phyloP scores from a whole-genome alignment of 495 filamentous ascomycete species.

The Hypoxylon fuscum region DNA sequence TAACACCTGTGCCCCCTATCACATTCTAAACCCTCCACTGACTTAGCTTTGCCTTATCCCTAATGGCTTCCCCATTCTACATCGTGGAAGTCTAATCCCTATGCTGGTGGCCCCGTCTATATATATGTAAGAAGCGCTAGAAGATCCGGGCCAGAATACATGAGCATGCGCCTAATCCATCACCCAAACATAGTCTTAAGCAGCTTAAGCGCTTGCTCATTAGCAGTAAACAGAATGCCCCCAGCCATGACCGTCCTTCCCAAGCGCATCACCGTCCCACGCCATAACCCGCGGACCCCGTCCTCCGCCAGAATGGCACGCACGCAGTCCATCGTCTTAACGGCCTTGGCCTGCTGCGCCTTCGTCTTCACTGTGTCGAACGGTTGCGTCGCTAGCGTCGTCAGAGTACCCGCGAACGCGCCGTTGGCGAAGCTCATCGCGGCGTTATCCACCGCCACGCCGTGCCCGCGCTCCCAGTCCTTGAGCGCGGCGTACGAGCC shows the following conservation, averaged over 20 bases:
- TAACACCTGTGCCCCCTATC: too few species aligned
- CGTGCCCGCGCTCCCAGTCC: conserved; percentile 58
- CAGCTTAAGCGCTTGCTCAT: conserved; percentile 59
- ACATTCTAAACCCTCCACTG: too few species aligned
- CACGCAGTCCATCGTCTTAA: conserved; percentile 62
- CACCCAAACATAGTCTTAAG: conserved; percentile 24
- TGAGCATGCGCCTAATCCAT: not conserved
- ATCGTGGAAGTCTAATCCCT: too few species aligned
- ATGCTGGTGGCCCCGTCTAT: too few species aligned
- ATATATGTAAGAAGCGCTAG: too few species aligned
- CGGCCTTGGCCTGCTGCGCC: conserved; percentile 64
- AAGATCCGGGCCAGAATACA: too few species aligned
- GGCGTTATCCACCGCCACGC: conserved; percentile 48
- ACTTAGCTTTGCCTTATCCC: too few species aligned
- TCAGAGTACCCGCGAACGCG: conserved; percentile 66
- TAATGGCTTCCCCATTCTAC: too few species aligned
- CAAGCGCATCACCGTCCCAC: conserved; percentile 72
- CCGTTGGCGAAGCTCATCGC: conserved; percentile 66
- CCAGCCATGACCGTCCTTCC: conserved; percentile 70
- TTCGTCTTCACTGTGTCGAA: conserved; percentile 75
- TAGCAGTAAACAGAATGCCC: conserved; percentile 71
- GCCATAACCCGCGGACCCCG: conserved; percentile 70
- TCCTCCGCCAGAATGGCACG: conserved; percentile 61
- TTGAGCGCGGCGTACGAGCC: conserved; percentile 75
- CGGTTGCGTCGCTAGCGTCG: conserved; percentile 69